Evolutionary conservation across 2,329 filamentous ascomycete species (phyloP).

Genomic region (Macrophomina tecta): DNA sequence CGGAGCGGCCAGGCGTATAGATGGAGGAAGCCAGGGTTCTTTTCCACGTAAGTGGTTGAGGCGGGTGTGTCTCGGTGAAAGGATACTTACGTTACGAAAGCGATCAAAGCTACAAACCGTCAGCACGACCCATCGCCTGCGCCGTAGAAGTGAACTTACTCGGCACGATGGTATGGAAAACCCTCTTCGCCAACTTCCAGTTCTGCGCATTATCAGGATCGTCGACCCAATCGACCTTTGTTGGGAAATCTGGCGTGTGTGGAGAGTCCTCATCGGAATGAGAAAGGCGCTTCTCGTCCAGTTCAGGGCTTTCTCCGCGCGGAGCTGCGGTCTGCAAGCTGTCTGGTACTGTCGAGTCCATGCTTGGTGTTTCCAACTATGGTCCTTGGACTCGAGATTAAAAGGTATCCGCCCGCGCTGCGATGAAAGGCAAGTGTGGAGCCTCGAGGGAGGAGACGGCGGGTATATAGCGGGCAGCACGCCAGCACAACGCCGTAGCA

Average conservation of each 20-base stretch:
- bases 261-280: constrained; percentile 1
- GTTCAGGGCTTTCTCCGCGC: constrained; percentile 7
- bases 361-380: not conserved
- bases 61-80: not conserved
- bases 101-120: constrained; percentile 34
- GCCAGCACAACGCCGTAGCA: not conserved
- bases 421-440: not conserved
- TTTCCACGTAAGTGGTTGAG: not conserved
- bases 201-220: constrained; percentile 75
- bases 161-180: constrained; percentile 21
- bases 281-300: constrained; percentile 5
- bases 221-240: constrained; percentile 62
- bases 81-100: constrained; percentile 21
- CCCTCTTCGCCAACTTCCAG: constrained; percentile 73
- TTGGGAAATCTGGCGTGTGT: constrained; percentile 29
- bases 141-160: constrained; percentile 35
- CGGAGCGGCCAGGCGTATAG: constrained; percentile 27
- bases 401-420: no score
- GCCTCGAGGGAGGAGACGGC: not conserved
- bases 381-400: not conserved
- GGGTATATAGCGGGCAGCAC: constrained; percentile 12
- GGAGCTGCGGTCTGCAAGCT: not conserved
- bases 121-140: constrained; percentile 67
- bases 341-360: not conserved
- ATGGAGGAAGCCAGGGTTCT: constrained; percentile 28